phyloP scores from a whole-genome alignment of 441 rosid species.

The Raphanus hybrid region DNA sequence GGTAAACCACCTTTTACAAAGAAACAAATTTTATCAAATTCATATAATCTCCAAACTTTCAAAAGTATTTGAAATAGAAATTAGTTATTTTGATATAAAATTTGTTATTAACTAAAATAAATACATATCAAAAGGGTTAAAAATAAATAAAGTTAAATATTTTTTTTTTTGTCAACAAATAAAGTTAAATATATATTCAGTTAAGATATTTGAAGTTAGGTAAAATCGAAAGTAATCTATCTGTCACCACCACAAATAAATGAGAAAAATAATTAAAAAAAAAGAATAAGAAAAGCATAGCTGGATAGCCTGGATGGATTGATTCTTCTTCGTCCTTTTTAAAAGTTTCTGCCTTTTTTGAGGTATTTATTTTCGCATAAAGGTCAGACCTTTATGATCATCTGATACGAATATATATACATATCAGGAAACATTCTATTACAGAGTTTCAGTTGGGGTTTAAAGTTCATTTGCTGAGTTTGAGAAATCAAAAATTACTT shows the following conservation, averaged over 20 bases:
- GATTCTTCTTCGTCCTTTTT: neutral
- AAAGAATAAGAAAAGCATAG: conserved; percentile 16
- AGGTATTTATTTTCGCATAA: neutral
- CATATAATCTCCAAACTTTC: no score
- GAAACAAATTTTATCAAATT: no score
- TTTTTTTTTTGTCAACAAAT: no score
- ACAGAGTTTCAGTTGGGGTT: neutral
- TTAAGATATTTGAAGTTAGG: neutral
- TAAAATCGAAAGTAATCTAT: neutral
- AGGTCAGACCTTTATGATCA: conserved; percentile 29
- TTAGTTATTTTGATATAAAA: no score
- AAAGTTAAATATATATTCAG: neutral
- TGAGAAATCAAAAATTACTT: neutral
- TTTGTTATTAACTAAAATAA: no score
- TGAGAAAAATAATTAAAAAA: neutral
- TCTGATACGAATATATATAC: conserved; percentile 2
- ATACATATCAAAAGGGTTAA: neutral
- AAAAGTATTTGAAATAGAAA: no score
- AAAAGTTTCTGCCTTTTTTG: neutral
- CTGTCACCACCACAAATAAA: neutral
- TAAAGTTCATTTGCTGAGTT: neutral
- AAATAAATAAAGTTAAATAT: neutral
- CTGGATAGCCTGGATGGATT: neutral
- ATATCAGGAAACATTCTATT: neutral
- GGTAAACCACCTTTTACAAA: no score